A percentile compares a stretch with the other conserved stretches of the same genome.
These are phyloP conservation scores for Fusarium sororula DNA, from an alignment of 2,329 filamentous ascomycete species.

Conservation along the genomic window DNA sequence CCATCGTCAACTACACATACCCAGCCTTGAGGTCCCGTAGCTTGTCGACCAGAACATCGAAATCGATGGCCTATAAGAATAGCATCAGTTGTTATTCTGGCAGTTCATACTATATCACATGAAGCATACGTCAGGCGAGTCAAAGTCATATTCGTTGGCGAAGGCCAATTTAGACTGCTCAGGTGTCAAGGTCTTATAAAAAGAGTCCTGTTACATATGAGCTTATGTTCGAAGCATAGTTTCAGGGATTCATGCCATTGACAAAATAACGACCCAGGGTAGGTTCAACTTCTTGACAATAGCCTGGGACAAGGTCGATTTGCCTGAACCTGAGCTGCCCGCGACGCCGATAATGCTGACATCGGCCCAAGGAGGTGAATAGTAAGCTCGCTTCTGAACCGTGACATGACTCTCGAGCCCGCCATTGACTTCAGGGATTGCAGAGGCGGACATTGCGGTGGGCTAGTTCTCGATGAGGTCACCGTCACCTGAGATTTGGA, in stretches of 20 bases:
- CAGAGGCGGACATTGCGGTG: conserved; percentile 32
- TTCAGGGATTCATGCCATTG: conserved; percentile 73
- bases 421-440: conserved; percentile 18
- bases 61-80: conserved; percentile 78
- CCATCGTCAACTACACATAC: conserved; percentile 61
- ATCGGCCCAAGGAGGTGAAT: conserved; percentile 95
- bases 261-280: conserved; percentile 97
- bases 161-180: conserved; percentile 86
- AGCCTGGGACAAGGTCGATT: conserved; percentile 91
- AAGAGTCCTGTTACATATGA: conserved; percentile 78
- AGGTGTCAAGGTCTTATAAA: conserved; percentile 88
- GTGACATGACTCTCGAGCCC: conserved; percentile 55
- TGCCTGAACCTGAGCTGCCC: conserved; percentile 92
- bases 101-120: background rate
- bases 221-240: conserved; percentile 7
- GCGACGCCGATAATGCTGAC: conserved; percentile 97
- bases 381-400: conserved; percentile 72
- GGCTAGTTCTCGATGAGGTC: conserved; percentile 35
- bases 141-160: conserved; percentile 93
- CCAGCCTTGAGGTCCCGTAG: conserved; percentile 89
- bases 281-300: conserved; percentile 91
- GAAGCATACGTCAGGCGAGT: conserved; percentile 76
- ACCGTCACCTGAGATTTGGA: conserved; percentile 3
- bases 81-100: conserved; percentile 3
- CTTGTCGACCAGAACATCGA: conserved; percentile 83